Evolutionary conservation across 2,329 filamentous ascomycete species (phyloP), one percentile per base, ranked within the genome.

Genomic region (Penicillium sp.): DNA sequence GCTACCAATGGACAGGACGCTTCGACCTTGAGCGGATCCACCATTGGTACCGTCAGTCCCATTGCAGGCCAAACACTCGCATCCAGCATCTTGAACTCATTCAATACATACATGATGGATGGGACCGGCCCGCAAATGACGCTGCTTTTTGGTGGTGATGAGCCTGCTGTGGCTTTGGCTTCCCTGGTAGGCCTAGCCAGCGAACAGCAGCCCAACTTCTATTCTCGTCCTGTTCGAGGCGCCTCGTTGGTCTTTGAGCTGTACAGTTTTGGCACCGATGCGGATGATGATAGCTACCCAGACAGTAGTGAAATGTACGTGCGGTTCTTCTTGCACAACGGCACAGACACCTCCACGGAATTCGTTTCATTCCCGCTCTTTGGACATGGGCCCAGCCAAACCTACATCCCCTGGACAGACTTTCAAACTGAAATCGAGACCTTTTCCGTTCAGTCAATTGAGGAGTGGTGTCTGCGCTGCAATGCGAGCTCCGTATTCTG

Each of bases 301-400:
- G 64, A 65, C 0, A 67, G 73, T 3, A 68, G 68, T 29, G 75
- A 85, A 22, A 75, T 87, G 41, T 83, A 73, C 69, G 79, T 86
- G 29, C 78, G 82, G 21, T 84, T 86, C 67, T 73, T 79, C 55
- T 80, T 83, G 70, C 82, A 81, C 63, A 86, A 87, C 63, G 82
- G 82, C 48, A 84, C 83, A 0, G 71, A 74, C 24, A 51, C 59
- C 11, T 59, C 69, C 22, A 65, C 69, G n/a, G 47, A 58, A 10
- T 69, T 72, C 33, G 66, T 68, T 29, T 63, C 75, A 1, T 84
- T 82, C 59, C 77, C 82, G 2, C 70, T 86, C 11, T 86, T 86
- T 65, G 75, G 76, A 45, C 70, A 75, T 53, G 77, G 77, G 1
- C 79, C 78, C 1, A 77, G 75, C 57, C 70, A 74, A 26, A 76